Percentiles rank a stretch among this genome's conserved stretches.
Evolutionary conservation across 768 basidiomycete genomes (phyloP).

Genomic region (Suillus clintonianus): DNA sequence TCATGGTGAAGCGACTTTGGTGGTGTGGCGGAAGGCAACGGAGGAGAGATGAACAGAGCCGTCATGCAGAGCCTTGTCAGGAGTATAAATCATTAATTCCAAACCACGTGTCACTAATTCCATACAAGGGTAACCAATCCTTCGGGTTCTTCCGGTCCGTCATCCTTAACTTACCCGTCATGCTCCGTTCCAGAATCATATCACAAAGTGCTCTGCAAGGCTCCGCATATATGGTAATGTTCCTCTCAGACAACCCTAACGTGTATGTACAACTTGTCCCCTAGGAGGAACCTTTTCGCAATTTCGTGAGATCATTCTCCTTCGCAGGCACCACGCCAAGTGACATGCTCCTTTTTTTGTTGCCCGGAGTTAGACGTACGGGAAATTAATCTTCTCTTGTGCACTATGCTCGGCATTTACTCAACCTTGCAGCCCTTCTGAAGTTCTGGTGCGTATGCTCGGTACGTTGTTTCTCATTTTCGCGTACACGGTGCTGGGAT

Average conservation of each 20-base stretch:
- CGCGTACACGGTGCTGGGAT: background rate
- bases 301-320: background rate
- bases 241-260: background rate
- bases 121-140: background rate
- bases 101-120: background rate
- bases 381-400: slow-evolving; percentile 1
- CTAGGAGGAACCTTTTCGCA: background rate
- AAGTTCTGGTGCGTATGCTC: background rate
- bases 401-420: background rate
- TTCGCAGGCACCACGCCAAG: background rate
- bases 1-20: slow-evolving; percentile 35
- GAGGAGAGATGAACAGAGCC: slow-evolving; percentile 6
- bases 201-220: background rate
- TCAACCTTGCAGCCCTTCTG: background rate
- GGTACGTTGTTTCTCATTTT: background rate
- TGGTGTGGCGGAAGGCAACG: slow-evolving; percentile 6
- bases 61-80: slow-evolving; percentile 6
- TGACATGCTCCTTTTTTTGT: background rate
- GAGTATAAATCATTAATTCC: slow-evolving; percentile 5
- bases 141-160: slow-evolving; percentile 1
- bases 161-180: background rate
- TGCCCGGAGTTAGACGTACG: background rate
- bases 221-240: background rate
- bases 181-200: background rate
- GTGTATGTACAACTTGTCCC: background rate